Evolutionary conservation across 2,329 filamentous ascomycete species (phyloP), one percentile per base, ranked within the genome.

Genomic region (Aspergillus sp.): DNA sequence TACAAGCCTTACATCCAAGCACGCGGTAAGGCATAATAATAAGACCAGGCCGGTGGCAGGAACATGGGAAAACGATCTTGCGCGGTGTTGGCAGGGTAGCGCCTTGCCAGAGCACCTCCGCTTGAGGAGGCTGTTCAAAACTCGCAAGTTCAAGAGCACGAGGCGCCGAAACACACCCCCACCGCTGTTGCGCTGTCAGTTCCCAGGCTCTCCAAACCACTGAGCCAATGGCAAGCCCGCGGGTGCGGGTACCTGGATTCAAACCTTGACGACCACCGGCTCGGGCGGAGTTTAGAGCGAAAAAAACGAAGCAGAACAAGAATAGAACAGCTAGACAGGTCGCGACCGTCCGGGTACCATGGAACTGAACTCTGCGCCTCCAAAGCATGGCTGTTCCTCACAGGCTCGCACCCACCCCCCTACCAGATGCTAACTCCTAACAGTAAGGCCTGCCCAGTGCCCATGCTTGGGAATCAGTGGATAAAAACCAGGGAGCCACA

Each of bases 181-280:
- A 57, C 53, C 37, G 37, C 35, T 53, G 58, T 1, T 21, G 58
- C 56, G 56, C 62, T 64, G 62, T 62, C 62, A 62, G 56, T 49
- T 44, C 40, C 45, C 37, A 50, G 27, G 12, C 23, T 31, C 48
- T 27, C 57, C 53, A 59, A 60, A 55, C 49, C n/a, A 14, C 11
- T 40, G 27, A 39, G 53, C 53, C 53, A 55, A 56, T 55, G 24
- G 45, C 15, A 27, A 44, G 55, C 12, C 15, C 23, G 21, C 17
- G 33, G 49, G 40, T 50, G 59, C 61, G 62, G 62, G 62, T 63
- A 63, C 62, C 62, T 64, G 58, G 55, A 64, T 58, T 55, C 55
- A 61, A 57, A 48, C 23, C 41, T 45, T 44, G 37, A 54, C 52
- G 44, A 55, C 31, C 35, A 48, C 48, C 56, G 58, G 60, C 56